These are phyloP conservation scores for Trichophyton benhamiae DNA, from an alignment of 2,329 filamentous ascomycete genomes.

Conservation along the genomic window DNA sequence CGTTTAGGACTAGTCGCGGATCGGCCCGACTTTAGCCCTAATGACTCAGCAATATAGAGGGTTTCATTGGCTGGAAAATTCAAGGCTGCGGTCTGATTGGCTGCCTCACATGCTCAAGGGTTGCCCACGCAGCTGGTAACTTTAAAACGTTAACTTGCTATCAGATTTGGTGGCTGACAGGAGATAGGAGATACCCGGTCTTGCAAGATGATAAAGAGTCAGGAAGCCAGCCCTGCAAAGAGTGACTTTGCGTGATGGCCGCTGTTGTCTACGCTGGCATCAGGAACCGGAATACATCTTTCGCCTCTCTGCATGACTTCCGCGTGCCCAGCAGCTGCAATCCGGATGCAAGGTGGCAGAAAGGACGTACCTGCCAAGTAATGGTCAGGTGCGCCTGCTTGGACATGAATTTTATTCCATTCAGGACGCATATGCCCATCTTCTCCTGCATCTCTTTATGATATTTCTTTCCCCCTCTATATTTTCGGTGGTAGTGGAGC, in stretches of 20 bases:
- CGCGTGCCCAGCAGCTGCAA: background rate
- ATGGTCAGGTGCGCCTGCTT: background rate
- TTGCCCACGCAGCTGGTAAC: background rate
- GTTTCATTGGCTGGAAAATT: background rate
- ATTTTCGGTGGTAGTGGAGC: background rate
- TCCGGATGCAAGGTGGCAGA: background rate
- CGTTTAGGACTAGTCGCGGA: conserved; percentile 1
- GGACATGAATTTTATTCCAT: background rate
- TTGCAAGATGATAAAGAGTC: background rate
- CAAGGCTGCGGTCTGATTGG: background rate
- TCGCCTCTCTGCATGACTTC: background rate
- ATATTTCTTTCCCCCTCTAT: background rate
- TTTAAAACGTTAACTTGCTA: background rate
- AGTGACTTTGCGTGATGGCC: background rate
- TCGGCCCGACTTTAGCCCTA: background rate
- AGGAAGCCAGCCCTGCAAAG: background rate
- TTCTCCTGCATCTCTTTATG: background rate
- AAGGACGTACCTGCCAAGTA: background rate
- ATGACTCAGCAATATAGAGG: background rate
- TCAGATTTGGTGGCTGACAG: background rate
- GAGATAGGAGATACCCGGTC: background rate
- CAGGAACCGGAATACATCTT: background rate
- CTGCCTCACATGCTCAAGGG: background rate
- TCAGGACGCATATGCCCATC: background rate
- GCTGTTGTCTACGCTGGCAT: background rate